Evolutionary conservation across 179 eudicot genomes (phyloP), one percentile per base, ranked within the genome.

Genomic region (Spergularia azorica): DNA sequence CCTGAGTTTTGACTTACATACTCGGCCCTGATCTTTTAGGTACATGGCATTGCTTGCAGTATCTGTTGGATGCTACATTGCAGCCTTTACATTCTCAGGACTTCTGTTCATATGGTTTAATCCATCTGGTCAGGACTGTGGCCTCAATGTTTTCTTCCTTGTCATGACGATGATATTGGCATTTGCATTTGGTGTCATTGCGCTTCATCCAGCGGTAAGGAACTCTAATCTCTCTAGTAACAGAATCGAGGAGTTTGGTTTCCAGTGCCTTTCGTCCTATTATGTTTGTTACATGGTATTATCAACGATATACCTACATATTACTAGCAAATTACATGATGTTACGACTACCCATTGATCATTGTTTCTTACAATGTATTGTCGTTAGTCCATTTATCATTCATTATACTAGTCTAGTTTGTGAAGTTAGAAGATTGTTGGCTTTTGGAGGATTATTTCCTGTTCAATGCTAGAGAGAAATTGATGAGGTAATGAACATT

Each of bases 61-160:
- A 56, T 93, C 99, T 66, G 85, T 87, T 54, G 82, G 70, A 41
- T 95, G 97, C 90, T 95, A 93, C 78, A 76, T 91, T 65, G 95
- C 86, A 60, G 90, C 99, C 66, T 95, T 83, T 80, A 76, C 90
- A 39, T 71, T 95, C 51, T 79, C 95, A 1, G 99, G 97, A 43
- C 26, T 95, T 70, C 64, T 93, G 77, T 95, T 95, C 86, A 93
- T 95, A 39, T 95, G 97, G 95, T 95, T 95, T 87, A 86, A 91
- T 84, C 97, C 99, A 64, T 86, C 97, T 56, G 97, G 99, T 39
- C 84, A 93, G 17, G 97, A 93, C 79, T 95, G 99, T 73, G 95
- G 97, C 52, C 91, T 95, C 43, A 95, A 95, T 54, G 86, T 93
- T 67, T 95, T 95, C 86, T 95, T 95, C 84, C 85, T 95, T 75